These are phyloP conservation scores for Serendipita sp. DNA, from an alignment of 768 basidiomycete genomes.

Conservation along the genomic window DNA sequence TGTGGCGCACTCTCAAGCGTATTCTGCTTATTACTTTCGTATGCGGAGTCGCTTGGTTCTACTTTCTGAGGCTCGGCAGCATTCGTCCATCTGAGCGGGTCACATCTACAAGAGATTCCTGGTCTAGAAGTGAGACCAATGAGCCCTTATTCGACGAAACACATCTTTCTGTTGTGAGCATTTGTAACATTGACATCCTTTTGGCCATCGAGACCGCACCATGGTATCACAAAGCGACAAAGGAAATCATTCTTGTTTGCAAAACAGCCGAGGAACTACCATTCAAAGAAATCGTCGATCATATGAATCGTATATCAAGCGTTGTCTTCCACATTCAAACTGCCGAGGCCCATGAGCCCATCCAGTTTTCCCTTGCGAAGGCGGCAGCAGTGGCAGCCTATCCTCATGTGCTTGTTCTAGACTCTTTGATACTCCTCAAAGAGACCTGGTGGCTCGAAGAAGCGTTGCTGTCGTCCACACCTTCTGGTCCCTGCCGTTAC, in stretches of 20 bases:
- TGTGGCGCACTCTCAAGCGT: too few relatives aligned
- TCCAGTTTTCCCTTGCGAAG: neutral
- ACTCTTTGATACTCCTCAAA: neutral
- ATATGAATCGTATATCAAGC: neutral
- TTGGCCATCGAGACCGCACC: neutral
- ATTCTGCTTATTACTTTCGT: too few relatives aligned
- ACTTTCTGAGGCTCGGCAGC: too few relatives aligned
- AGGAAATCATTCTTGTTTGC: neutral
- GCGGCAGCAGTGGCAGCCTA: neutral
- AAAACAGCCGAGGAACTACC: neutral
- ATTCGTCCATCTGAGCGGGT: too few relatives aligned
- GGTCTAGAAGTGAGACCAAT: too few relatives aligned
- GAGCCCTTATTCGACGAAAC: neutral
- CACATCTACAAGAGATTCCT: too few relatives aligned
- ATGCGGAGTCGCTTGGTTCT: too few relatives aligned
- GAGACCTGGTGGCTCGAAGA: neutral
- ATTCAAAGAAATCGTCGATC: neutral
- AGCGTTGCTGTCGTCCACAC: too few relatives aligned
- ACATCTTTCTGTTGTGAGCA: neutral
- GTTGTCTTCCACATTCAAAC: neutral
- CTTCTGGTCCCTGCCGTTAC: too few relatives aligned
- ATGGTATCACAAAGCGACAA: neutral
- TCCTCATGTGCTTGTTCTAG: neutral
- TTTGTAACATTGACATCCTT: neutral
- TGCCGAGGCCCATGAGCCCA: neutral